These are phyloP conservation scores for Pyrenochaeta sp. DNA, from an alignment of 2,329 filamentous ascomycete genomes.

Conservation along the genomic window DNA sequence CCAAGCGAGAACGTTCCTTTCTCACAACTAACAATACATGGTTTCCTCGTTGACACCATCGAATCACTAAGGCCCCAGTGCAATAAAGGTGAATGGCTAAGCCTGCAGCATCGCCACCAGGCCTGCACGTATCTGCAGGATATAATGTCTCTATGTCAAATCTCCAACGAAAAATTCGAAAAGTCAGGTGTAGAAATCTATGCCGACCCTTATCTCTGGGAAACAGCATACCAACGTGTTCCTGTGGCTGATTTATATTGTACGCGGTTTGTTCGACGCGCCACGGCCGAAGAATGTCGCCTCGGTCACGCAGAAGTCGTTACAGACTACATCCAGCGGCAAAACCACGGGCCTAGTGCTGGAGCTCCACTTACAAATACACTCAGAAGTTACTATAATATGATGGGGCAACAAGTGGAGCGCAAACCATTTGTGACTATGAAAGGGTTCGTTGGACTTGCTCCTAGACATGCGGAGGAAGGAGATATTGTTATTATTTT, in stretches of 20 bases:
- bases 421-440: constrained; percentile 5
- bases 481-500: constrained; percentile 6
- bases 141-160: not conserved
- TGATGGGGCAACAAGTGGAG: not conserved
- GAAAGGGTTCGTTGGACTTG: constrained; percentile 9
- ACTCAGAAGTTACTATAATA: not conserved
- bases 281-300: not conserved
- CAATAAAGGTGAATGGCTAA: constrained; percentile 1
- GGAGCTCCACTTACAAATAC: not conserved
- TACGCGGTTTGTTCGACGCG: not conserved
- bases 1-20: not conserved
- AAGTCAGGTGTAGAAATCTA: not conserved
- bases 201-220: not conserved
- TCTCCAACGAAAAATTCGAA: not conserved
- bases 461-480: not conserved
- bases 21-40: not conserved
- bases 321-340: not conserved
- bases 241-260: not conserved
- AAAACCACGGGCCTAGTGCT: not conserved
- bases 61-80: not conserved
- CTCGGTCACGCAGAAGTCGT: not conserved
- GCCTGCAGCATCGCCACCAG: not conserved
- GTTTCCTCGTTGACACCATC: not conserved
- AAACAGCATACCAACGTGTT: not conserved
- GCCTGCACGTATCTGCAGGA: not conserved